A percentile compares a stretch with the other conserved stretches of the same genome.
Evolutionary conservation across 1,139 yeast genomes (phyloP).

Genomic region (Hyphopichia burtonii): DNA sequence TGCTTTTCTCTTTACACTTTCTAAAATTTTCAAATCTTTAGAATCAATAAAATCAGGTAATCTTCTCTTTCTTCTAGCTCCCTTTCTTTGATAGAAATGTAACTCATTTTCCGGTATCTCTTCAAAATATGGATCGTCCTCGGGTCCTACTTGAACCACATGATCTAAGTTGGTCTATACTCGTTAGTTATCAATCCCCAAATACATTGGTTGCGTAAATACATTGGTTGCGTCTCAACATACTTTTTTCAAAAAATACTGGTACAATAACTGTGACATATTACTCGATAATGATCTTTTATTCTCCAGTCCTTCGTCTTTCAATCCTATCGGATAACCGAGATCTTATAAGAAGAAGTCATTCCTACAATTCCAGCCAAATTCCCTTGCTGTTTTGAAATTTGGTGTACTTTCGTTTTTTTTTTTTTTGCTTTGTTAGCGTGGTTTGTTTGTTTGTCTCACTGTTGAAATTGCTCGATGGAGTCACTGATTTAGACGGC

Average conservation of each 20-base stretch:
- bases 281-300: no score
- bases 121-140: slow-evolving; percentile 47
- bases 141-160: slow-evolving; percentile 28
- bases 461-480: neutral
- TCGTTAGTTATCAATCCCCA: neutral
- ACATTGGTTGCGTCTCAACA: no score
- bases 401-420: neutral
- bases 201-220: no score
- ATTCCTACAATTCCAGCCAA: no score
- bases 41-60: slow-evolving; percentile 57
- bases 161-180: slow-evolving; percentile 39
- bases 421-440: neutral
- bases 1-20: slow-evolving; percentile 57
- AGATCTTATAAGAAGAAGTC: no score
- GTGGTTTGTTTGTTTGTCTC: neutral
- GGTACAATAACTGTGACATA: slow-evolving; percentile 26
- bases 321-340: no score
- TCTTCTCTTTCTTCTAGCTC: slow-evolving; percentile 45
- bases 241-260: slow-evolving; percentile 40
- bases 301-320: no score
- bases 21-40: slow-evolving; percentile 52
- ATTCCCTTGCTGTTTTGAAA: neutral
- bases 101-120: slow-evolving; percentile 48
- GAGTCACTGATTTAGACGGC: neutral
- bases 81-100: slow-evolving; percentile 46